phyloP scores from a whole-genome alignment of 257 asterid genomes.

The Solanum etuberosum region DNA sequence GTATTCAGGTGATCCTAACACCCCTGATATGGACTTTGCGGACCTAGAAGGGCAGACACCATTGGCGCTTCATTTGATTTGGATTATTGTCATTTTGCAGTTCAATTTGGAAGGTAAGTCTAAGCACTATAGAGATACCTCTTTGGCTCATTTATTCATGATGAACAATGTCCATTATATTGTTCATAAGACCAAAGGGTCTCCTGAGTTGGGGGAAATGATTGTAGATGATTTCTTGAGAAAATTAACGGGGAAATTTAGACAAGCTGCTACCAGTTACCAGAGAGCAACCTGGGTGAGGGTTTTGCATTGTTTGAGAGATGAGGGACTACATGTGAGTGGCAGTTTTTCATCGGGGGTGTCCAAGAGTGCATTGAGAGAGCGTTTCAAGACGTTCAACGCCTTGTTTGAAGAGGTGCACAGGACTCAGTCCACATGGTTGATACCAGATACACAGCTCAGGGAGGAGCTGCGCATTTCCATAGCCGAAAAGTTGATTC shows the following conservation, averaged over 20 bases:
- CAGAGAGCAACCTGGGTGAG: constrained; percentile 35
- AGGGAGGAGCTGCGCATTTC: constrained; percentile 32
- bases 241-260: constrained; percentile 17
- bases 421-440: constrained; percentile 33
- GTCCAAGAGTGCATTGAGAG: constrained; percentile 30
- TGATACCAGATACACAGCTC: constrained; percentile 41
- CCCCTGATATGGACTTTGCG: constrained; percentile 22
- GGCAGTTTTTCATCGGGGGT: constrained; percentile 35
- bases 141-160: constrained; percentile 29
- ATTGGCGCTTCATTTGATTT: constrained; percentile 27
- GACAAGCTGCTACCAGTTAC: constrained; percentile 25
- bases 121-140: constrained; percentile 25
- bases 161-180: constrained; percentile 43
- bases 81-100: constrained; percentile 29
- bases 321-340: constrained; percentile 29
- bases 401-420: constrained; percentile 41
- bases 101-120: constrained; percentile 34
- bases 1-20: constrained; percentile 16
- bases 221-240: constrained; percentile 32
- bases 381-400: constrained; percentile 35
- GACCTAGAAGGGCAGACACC: constrained; percentile 23
- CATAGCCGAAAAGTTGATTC: constrained; percentile 26
- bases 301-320: constrained; percentile 34
- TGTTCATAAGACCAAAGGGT: constrained; percentile 22
- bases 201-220: constrained; percentile 25